Conservation (phyloP, 148 eudicot species). For the Cornus kousa region DNA sequence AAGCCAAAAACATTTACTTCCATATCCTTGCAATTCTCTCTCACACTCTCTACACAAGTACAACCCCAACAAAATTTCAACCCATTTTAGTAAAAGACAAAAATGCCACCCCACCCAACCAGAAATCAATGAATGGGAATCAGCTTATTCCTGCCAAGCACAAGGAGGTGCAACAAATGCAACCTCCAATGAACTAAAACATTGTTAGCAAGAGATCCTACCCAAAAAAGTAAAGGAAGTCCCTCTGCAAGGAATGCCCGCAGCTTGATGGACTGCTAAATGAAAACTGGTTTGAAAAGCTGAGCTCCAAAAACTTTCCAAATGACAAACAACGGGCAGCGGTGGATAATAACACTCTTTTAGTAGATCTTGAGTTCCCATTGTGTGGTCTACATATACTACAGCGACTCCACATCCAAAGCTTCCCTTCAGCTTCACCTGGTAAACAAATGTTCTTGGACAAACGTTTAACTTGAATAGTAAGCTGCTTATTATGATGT, state of each 20-base stretch:
- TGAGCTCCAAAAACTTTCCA: conserved; percentile 96
- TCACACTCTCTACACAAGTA: background rate
- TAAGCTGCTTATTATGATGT: conserved; percentile 87
- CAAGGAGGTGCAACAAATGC: conserved; percentile 1
- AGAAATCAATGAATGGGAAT: background rate
- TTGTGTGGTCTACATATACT: conserved; percentile 60
- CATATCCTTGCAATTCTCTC: background rate
- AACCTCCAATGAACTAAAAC: background rate
- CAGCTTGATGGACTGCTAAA: conserved; percentile 59
- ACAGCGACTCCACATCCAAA: conserved; percentile 99
- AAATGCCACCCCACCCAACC: background rate
- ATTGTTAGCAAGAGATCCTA: conserved; percentile 22
- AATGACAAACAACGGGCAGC: conserved; percentile 86
- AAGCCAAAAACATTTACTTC: background rate
- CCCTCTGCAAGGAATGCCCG: conserved; percentile 85
- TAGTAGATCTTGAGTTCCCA: conserved; percentile 58
- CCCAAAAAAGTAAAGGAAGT: conserved; percentile 95
- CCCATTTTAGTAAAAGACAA: background rate
- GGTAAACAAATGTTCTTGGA: conserved; percentile 43
- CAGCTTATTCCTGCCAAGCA: background rate
- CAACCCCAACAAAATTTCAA: background rate
- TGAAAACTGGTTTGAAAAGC: conserved; percentile 75
- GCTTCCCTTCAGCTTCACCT: conserved; percentile 70
- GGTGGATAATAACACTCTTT: conserved; percentile 74
- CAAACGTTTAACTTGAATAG: conserved; percentile 63